These are phyloP conservation scores for Cladosporium sp. DNA, from an alignment of 2,329 filamentous ascomycete genomes.

Conservation along the genomic window DNA sequence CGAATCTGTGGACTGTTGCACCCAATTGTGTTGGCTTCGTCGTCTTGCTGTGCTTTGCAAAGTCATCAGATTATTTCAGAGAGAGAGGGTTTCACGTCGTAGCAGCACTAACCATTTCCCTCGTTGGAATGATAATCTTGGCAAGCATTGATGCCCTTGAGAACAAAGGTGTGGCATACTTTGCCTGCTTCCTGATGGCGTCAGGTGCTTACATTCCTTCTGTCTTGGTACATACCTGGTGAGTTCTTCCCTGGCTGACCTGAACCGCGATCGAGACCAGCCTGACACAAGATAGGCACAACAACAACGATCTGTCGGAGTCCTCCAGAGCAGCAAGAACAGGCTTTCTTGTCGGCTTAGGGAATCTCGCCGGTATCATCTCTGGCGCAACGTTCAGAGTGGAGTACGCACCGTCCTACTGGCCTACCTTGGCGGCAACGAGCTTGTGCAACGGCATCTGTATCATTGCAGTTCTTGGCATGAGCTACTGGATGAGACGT, in stretches of 20 bases:
- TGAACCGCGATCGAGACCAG: neutral
- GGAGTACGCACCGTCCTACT: constrained; percentile 47
- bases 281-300: constrained; percentile 30
- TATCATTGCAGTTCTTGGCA: constrained; percentile 35
- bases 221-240: constrained; percentile 47
- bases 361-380: constrained; percentile 48
- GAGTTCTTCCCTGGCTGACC: neutral
- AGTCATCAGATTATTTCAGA: constrained; percentile 42
- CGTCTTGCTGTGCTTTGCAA: constrained; percentile 42
- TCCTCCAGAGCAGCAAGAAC: constrained; percentile 47
- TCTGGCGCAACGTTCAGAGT: constrained; percentile 43
- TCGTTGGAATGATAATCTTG: constrained; percentile 44
- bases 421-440: constrained; percentile 45
- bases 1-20: constrained; percentile 48
- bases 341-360: constrained; percentile 45
- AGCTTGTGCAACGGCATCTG: constrained; percentile 40
- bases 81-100: constrained; percentile 47
- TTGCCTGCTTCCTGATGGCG: constrained; percentile 48
- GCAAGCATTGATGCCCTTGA: constrained; percentile 40
- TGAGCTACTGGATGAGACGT: constrained; percentile 45
- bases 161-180: constrained; percentile 46
- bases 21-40: constrained; percentile 47
- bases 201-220: constrained; percentile 45
- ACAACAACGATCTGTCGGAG: constrained; percentile 52
- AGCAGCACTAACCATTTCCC: constrained; percentile 35